Conservation (phyloP, 2,329 filamentous ascomycete species). For the Xylaria sp. region DNA sequence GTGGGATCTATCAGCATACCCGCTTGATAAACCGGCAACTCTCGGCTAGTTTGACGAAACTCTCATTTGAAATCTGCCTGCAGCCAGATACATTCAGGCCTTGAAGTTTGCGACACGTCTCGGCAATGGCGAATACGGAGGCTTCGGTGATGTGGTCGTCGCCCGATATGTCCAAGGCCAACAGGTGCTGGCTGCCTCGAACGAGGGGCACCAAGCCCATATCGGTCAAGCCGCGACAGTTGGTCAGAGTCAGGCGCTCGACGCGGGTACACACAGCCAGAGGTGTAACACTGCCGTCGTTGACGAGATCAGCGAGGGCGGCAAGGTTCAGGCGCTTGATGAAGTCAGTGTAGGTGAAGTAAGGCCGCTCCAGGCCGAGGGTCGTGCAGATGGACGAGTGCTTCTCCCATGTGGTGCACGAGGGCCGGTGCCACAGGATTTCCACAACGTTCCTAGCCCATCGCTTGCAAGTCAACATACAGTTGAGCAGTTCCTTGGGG, state of each 20-base stretch:
- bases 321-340: slow-evolving; percentile 93
- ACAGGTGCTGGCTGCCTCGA: slow-evolving; percentile 78
- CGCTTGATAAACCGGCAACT: slow-evolving; percentile 88
- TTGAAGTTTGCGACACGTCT: slow-evolving; percentile 85
- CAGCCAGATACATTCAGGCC: slow-evolving; percentile 93
- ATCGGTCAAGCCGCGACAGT: slow-evolving; percentile 87
- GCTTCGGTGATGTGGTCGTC: slow-evolving; percentile 66
- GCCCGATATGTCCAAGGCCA: slow-evolving; percentile 90
- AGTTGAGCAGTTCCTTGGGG: slow-evolving; percentile 81
- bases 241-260: slow-evolving; percentile 91
- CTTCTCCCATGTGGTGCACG: slow-evolving; percentile 87
- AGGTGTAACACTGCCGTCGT: slow-evolving; percentile 87
- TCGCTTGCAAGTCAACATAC: slow-evolving; percentile 92
- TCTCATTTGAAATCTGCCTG: slow-evolving; percentile 84
- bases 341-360: slow-evolving; percentile 89
- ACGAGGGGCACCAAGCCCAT: slow-evolving; percentile 82
- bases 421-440: slow-evolving; percentile 91
- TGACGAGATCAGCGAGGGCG: slow-evolving; percentile 76
- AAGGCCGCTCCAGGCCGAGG: slow-evolving; percentile 75
- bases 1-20: slow-evolving; percentile 59
- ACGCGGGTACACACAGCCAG: slow-evolving; percentile 88
- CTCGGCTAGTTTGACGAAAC: slow-evolving; percentile 80
- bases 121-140: slow-evolving; percentile 69
- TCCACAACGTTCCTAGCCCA: slow-evolving; percentile 95
- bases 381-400: slow-evolving; percentile 84